A percentile compares a stretch with the other conserved stretches of the same genome.
phyloP scores from a whole-genome alignment of 441 rosid genomes.

The Iberis amara region DNA sequence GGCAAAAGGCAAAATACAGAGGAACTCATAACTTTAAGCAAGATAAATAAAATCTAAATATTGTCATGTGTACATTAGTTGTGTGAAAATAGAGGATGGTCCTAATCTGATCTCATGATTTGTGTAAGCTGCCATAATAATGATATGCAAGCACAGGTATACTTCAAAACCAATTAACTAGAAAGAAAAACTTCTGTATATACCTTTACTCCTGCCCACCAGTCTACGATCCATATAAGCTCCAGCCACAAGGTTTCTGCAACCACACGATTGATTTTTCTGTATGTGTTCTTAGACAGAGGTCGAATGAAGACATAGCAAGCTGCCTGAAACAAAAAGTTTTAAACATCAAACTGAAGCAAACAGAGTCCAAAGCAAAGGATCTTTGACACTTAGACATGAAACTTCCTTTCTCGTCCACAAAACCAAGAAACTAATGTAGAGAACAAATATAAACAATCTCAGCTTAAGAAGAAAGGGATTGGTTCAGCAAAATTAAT shows the following conservation, averaged over 20 bases:
- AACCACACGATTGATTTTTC: constrained; percentile 56
- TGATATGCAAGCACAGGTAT: not conserved
- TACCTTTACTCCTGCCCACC: constrained; percentile 86
- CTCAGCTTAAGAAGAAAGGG: no score
- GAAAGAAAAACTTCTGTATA: not conserved
- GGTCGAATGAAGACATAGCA: constrained; percentile 60
- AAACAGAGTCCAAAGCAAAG: constrained; percentile 9
- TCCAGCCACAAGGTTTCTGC: constrained; percentile 73
- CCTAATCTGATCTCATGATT: not conserved
- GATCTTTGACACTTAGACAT: not conserved
- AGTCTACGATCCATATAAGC: constrained; percentile 67
- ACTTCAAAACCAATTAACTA: not conserved
- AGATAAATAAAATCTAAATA: constrained; percentile 16
- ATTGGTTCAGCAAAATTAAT: no score
- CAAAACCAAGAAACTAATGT: constrained; percentile 8
- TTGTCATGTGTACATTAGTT: not conserved
- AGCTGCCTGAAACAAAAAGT: constrained; percentile 42
- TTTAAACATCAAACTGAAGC: constrained; percentile 13
- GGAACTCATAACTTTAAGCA: constrained; percentile 4
- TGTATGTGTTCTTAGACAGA: constrained; percentile 54
- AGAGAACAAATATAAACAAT: not conserved
- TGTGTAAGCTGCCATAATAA: not conserved
- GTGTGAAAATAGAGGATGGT: not conserved
- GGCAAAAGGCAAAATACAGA: constrained; percentile 21
- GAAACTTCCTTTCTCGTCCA: constrained; percentile 3